phyloP scores from a whole-genome alignment of 805 yeast genomes.

The Pachysolen tannophilus region DNA sequence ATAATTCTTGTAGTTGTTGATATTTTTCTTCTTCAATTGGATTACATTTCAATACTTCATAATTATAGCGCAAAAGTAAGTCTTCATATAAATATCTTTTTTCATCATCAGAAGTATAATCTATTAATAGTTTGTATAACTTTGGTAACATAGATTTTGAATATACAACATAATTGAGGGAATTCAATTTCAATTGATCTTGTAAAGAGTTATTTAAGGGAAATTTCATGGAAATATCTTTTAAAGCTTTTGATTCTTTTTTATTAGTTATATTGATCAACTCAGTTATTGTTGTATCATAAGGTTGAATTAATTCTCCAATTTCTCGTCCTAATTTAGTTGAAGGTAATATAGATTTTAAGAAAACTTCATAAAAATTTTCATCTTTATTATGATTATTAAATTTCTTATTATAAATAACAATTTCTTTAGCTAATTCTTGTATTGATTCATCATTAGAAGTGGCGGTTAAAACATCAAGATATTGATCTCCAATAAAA shows the following conservation, averaged over 20 bases:
- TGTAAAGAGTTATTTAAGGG: slow-evolving; percentile 35
- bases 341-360: slow-evolving; percentile 48
- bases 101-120: slow-evolving; percentile 46
- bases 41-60: slow-evolving; percentile 42
- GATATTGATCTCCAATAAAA: slow-evolving; percentile 35
- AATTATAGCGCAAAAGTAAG: slow-evolving; percentile 46
- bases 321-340: slow-evolving; percentile 43
- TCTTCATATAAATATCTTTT: slow-evolving; percentile 54
- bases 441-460: slow-evolving; percentile 35
- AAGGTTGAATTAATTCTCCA: slow-evolving; percentile 37
- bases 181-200: slow-evolving; percentile 29
- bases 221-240: slow-evolving; percentile 36
- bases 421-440: slow-evolving; percentile 41
- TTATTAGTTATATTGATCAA: slow-evolving; percentile 32
- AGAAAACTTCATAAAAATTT: slow-evolving; percentile 30
- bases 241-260: slow-evolving; percentile 33
- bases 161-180: slow-evolving; percentile 38
- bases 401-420: slow-evolving; percentile 33
- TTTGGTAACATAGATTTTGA: slow-evolving; percentile 41
- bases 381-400: slow-evolving; percentile 18
- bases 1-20: slow-evolving; percentile 31
- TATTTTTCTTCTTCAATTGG: slow-evolving; percentile 35
- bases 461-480: slow-evolving; percentile 26
- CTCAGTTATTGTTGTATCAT: slow-evolving; percentile 29
- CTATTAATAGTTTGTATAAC: slow-evolving; percentile 49